Conservation (phyloP, 2,329 filamentous ascomycete genomes). For the Exophiala aquamarina region DNA sequence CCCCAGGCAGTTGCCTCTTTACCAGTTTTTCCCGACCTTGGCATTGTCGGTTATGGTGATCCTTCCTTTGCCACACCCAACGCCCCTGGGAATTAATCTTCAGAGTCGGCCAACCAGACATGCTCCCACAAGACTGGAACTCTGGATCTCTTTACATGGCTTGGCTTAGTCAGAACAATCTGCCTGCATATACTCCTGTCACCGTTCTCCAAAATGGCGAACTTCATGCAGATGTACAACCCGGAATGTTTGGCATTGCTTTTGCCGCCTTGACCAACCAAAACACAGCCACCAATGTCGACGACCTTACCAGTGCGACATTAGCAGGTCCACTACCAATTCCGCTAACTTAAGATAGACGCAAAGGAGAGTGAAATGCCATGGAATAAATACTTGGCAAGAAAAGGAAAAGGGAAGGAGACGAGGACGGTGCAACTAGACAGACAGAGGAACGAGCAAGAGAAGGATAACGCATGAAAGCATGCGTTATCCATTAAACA, state of each 20-base stretch:
- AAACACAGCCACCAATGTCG: conserved; percentile 15
- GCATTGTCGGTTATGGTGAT: conserved; percentile 17
- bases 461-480: no score
- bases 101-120: conserved; percentile 18
- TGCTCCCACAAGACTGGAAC: conserved; percentile 16
- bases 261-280: conserved; percentile 27
- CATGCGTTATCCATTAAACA: no score
- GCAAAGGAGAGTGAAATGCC: no score
- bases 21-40: conserved; percentile 18
- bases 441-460: no score
- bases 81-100: conserved; percentile 15
- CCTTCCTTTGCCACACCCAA: conserved; percentile 18
- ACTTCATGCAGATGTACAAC: conserved; percentile 21
- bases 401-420: no score
- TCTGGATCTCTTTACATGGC: conserved; percentile 22
- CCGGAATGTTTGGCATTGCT: conserved; percentile 25
- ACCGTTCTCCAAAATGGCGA: conserved; percentile 18
- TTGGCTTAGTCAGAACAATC: conserved; percentile 29
- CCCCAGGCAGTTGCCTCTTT: conserved; percentile 9
- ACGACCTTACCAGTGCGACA: conserved; percentile 19
- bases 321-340: conserved; percentile 19
- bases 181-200: conserved; percentile 26
- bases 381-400: no score
- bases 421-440: no score
- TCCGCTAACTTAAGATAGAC: conserved; percentile 15